Conservation (phyloP, 1,284 basidiomycete species). For the Lignosus rhinocerotis region DNA sequence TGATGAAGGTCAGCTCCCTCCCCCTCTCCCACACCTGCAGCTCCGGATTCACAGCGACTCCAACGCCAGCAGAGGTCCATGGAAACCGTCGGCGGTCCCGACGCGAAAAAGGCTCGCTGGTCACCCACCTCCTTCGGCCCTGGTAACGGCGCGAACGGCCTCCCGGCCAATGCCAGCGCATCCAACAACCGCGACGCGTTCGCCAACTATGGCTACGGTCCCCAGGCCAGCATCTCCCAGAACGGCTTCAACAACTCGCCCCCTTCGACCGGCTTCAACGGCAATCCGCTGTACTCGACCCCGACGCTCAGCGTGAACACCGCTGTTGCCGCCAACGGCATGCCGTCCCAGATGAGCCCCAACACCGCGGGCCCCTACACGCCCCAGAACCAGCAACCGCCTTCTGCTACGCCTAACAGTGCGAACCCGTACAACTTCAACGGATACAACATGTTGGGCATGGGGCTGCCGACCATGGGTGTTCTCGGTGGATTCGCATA, state of each 20-base stretch:
- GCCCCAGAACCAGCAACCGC: constrained; percentile 44
- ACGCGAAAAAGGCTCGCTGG: constrained; percentile 86
- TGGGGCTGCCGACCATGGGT: constrained; percentile 70
- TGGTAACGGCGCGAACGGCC: constrained; percentile 40
- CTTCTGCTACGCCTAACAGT: constrained; percentile 33
- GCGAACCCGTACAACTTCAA: constrained; percentile 54
- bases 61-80: constrained; percentile 60
- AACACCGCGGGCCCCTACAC: constrained; percentile 48
- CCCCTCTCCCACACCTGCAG: background rate
- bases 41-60: constrained; percentile 4
- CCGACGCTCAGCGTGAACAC: constrained; percentile 70
- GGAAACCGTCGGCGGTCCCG: constrained; percentile 76
- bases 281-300: constrained; percentile 66
- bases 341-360: constrained; percentile 67
- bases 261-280: constrained; percentile 45
- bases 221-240: constrained; percentile 63
- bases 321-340: constrained; percentile 50
- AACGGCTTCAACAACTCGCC: constrained; percentile 49
- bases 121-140: constrained; percentile 65
- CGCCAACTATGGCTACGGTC: constrained; percentile 82
- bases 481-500: constrained; percentile 71
- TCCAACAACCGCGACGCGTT: constrained; percentile 61
- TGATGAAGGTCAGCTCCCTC: constrained; percentile 71
- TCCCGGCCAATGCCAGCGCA: constrained; percentile 41
- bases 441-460: constrained; percentile 74